Evolutionary conservation across 805 yeast species (phyloP), one percentile per base, ranked within the genome.

Genomic region (Saccharomyces jurei): DNA sequence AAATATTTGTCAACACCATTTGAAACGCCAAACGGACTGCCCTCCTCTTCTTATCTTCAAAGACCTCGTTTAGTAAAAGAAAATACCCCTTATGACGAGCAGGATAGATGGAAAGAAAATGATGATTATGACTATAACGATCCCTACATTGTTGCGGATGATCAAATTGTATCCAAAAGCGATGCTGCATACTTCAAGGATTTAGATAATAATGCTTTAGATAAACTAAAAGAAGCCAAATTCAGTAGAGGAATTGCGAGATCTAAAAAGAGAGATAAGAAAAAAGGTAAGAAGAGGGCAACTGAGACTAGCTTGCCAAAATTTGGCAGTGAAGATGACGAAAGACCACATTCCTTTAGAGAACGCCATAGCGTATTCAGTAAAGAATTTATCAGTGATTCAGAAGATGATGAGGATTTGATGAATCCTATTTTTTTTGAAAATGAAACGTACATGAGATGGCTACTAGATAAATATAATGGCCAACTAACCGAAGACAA

Each of bases 401-500:
- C 73, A 26, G 72, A 68, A 17, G 65, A 62, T 28, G 64, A 60
- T 8, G 71, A 63, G 5, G 64, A 63, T 22, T 26, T 50, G 0
- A 50, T 62, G 30, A 58, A 60, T 36, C 59, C 70, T 6, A 54
- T 64, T 6, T 69, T 69, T 48, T 70, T 64, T 55, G 72, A 70
- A 55, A 70, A 70, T 54, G 74, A 70, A 56, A 63, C 63, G 63
- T 69, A 63, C 49, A 54, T 68, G 66, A 67, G 72, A 50, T 64
- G 59, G 56, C 51, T 69, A 49, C 56, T 68, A 2, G 70, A 69
- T 54, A 64, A 56, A 46, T 53, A 65, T 50, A 47, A 55, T 28
- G 71, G 72, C 2, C 60, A 58, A 26, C 52, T 69, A 8, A 54
- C 71, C 2, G 59, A 59, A 10, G 63, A 61, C 3, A 59, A 63